These are phyloP conservation scores for Sphagnum tenellum DNA, from an alignment of 225 moss, liverwort and hornwort genomes.

Conservation along the genomic window DNA sequence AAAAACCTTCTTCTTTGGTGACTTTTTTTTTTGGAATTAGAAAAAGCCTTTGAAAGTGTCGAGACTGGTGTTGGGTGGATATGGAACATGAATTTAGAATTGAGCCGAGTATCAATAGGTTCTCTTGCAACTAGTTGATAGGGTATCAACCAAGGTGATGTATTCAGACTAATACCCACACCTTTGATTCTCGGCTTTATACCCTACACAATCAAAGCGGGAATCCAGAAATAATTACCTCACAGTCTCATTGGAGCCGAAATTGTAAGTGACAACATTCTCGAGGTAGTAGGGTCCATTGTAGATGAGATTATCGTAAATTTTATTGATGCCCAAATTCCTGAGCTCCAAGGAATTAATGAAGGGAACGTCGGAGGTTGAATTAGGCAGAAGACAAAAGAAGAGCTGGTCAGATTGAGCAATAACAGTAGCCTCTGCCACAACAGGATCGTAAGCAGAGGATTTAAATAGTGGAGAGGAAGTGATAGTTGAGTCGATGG, in stretches of 20 bases:
- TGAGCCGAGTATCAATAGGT: too few relatives aligned
- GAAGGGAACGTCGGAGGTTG: constrained; percentile 15
- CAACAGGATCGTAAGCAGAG: not conserved
- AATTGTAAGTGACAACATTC: too few relatives aligned
- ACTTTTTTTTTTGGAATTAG: too few relatives aligned
- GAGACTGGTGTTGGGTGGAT: too few relatives aligned
- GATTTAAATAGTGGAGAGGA: not conserved
- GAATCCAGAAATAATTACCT: constrained; percentile 12
- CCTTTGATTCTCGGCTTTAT: not conserved
- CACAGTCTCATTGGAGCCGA: constrained; percentile 8
- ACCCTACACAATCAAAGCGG: too few relatives aligned
- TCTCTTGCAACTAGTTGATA: too few relatives aligned
- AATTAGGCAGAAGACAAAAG: constrained; percentile 21
- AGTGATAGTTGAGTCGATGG: constrained; percentile 16
- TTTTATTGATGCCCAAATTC: constrained; percentile 1
- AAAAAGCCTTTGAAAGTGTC: too few relatives aligned
- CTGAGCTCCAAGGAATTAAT: constrained; percentile 28
- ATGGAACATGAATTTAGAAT: too few relatives aligned
- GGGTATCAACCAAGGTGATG: too few relatives aligned
- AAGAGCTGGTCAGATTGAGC: constrained; percentile 12
- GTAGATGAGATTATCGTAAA: constrained; percentile 2
- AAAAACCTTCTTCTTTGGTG: too few relatives aligned
- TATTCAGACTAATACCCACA: constrained; percentile 20
- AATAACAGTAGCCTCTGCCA: constrained; percentile 16
- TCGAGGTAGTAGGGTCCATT: too few relatives aligned